Base-by-base conservation (phyloP, 345 rosid species). In the Pseudoturritis turrita region DNA sequence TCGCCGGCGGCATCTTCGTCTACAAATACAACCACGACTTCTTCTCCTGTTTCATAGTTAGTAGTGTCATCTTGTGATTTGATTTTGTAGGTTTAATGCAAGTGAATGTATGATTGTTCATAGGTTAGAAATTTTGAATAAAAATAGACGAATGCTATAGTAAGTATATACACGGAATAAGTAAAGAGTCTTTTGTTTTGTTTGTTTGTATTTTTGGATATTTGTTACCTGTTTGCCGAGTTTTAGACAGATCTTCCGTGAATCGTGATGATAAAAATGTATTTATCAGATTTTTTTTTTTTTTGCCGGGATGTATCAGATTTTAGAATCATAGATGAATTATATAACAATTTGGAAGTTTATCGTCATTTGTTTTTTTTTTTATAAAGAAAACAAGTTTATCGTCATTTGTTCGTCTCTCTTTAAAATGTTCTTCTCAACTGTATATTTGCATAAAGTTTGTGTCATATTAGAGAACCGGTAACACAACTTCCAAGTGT, bases 1-100 rank as follows among this genome's bases (percentile, higher is more conserved):
- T 86, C 95, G 17, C 91, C 95, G 0, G 70, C 87, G 2, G 79
- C 88, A 36, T 86, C 96, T 59, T 90, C 96, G 21, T 93, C 96
- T 4, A 87, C 87, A 0, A 89, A 83, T 60, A 86, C 87, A 17
- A 77, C 85, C 47, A 77, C 87, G 9, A 75, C 82, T 9, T 77
- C 83, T 53, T 83, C 91, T n/a, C 90, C 82, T 9, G 64, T 73
- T 17, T 66, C 72, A 43, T 70, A 76, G 57, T 21, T 70, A 76
- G 57, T 21, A 31, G 56, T 4, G 15, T 4, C 17, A 2, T 43
- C 3, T 54, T 39, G 13, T 45, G 31, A n/a, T 18, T 56, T 10
- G 17, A 4, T 13, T 64, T 68, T 35, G 43, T 62, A 61, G 70
- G 64, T 52, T 75, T 59, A 4, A 31, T 31, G 53, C 31, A 66